Percentiles rank a stretch among this genome's conserved stretches.
Conservation (phyloP, 768 basidiomycete genomes). For the Auricularia sp. region DNA sequence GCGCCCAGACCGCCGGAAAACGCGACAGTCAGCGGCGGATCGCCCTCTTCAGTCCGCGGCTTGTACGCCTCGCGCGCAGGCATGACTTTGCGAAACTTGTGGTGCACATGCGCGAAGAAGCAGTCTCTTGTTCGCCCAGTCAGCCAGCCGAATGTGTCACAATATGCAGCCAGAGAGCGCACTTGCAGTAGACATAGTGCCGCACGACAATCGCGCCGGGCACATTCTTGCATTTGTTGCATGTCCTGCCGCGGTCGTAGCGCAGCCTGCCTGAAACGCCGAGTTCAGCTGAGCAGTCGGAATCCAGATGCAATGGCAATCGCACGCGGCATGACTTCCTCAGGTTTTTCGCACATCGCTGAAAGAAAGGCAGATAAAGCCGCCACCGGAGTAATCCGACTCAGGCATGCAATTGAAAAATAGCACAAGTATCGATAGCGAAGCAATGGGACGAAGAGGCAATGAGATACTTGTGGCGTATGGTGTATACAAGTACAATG, state of each 20-base stretch:
- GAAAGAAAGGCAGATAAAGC: too few species aligned
- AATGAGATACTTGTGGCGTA: too few species aligned
- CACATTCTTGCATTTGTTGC: constrained; percentile 64
- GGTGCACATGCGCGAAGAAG: constrained; percentile 49
- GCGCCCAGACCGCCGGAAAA: constrained; percentile 77
- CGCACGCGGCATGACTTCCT: constrained; percentile 1
- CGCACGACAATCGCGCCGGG: constrained; percentile 61
- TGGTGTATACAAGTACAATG: too few species aligned
- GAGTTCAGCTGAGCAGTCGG: neutral
- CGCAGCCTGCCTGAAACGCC: constrained; percentile 43
- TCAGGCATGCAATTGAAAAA: neutral
- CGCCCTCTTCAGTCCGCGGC: constrained; percentile 52
- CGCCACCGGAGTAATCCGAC: too few species aligned
- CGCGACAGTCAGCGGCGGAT: constrained; percentile 51
- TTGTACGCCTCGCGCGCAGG: constrained; percentile 38
- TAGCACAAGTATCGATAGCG: neutral
- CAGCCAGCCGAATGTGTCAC: neutral
- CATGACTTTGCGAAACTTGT: constrained; percentile 54
- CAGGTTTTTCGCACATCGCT: neutral
- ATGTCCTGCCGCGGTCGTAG: constrained; percentile 55
- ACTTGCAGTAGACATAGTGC: constrained; percentile 83
- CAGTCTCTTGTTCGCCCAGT: constrained; percentile 37
- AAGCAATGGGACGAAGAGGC: neutral
- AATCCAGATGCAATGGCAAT: neutral
- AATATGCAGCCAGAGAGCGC: constrained; percentile 2